Evolutionary conservation across 2,329 filamentous ascomycete species (phyloP).

Genomic region (Cladophialophora carrionii): DNA sequence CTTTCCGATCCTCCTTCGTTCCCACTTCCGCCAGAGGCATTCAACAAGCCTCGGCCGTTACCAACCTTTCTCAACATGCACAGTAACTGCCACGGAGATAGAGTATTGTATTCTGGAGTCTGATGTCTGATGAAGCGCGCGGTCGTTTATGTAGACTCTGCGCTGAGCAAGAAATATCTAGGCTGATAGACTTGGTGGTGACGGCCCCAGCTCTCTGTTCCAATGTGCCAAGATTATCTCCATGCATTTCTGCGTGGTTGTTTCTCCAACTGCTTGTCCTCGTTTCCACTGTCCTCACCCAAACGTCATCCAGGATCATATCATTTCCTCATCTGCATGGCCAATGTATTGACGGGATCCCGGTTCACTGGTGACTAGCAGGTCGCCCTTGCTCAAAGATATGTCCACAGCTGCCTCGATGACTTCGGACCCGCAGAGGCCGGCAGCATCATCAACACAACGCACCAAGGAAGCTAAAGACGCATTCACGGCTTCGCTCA

Average conservation of each 20-base stretch:
- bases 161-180: background rate
- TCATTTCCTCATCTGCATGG: background rate
- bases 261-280: background rate
- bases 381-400: background rate
- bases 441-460: constrained; percentile 38
- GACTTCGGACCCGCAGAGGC: constrained; percentile 20
- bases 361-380: background rate
- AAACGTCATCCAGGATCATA: background rate
- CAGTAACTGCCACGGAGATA: background rate
- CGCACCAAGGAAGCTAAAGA: constrained; percentile 49
- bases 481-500: constrained; percentile 51
- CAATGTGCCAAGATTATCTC: background rate
- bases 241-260: background rate
- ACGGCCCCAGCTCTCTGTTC: background rate
- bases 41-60: background rate
- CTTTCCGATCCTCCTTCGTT: background rate
- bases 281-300: background rate
- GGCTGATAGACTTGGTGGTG: background rate
- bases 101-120: background rate
- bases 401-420: constrained; percentile 26
- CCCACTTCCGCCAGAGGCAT: background rate
- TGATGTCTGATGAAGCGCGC: background rate
- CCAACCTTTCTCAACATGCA: background rate
- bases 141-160: background rate
- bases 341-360: background rate